Conservation (phyloP, 495 filamentous ascomycete genomes). For the Annulohypoxylon nitens region DNA sequence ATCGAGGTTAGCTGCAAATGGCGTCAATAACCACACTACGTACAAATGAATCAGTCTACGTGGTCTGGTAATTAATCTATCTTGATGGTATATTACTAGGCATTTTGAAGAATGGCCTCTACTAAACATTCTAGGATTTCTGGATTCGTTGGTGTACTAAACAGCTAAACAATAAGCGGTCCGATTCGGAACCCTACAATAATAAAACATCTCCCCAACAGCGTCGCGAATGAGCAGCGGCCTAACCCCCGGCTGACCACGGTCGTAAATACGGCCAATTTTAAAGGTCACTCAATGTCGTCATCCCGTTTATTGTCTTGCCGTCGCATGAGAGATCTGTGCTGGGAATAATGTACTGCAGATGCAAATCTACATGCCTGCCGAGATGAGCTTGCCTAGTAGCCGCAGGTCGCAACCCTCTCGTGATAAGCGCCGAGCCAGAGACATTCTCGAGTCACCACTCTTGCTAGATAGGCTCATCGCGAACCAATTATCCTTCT, state of each 20-base stretch:
- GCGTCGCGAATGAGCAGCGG: not conserved
- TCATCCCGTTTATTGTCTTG: slow-evolving; percentile 35
- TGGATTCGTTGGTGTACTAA: slow-evolving; percentile 1
- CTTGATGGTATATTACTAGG: not conserved
- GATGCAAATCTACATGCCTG: slow-evolving; percentile 26
- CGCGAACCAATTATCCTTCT: slow-evolving; percentile 25
- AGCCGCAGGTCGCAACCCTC: slow-evolving; percentile 24
- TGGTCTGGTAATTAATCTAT: slow-evolving; percentile 2
- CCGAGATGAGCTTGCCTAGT: slow-evolving; percentile 21
- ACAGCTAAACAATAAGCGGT: slow-evolving; percentile 12
- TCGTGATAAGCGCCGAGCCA: slow-evolving; percentile 37
- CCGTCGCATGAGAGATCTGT: slow-evolving; percentile 40
- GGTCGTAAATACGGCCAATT: slow-evolving; percentile 27
- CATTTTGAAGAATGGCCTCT: not conserved
- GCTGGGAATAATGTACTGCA: slow-evolving; percentile 13
- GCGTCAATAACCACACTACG: not conserved
- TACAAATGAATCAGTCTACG: not conserved
- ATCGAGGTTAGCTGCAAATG: not conserved
- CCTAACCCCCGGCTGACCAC: slow-evolving; percentile 1
- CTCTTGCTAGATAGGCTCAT: not conserved
- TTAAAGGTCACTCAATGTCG: slow-evolving; percentile 23
- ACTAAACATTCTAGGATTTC: not conserved
- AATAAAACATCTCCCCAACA: not conserved
- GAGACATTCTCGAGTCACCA: slow-evolving; percentile 13
- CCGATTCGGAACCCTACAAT: slow-evolving; percentile 11